Evolutionary conservation across 2,329 filamentous ascomycete species (phyloP), one percentile per base, ranked within the genome.

Genomic region (Chaetomiaceae sp.): DNA sequence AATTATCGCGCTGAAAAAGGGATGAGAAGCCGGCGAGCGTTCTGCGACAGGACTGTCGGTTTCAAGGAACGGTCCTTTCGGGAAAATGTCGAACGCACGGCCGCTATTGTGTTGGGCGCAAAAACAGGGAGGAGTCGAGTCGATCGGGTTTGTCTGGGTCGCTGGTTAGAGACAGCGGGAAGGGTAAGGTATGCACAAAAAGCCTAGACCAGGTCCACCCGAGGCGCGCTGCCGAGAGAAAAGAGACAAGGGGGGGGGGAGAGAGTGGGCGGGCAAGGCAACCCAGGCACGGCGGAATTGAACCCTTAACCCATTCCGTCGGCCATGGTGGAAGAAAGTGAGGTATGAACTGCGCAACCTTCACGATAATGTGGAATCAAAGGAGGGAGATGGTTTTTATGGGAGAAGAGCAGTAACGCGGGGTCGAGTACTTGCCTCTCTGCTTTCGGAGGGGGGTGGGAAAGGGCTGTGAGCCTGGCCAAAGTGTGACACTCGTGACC

Each of bases 401-500:
- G 52, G 27, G 45, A 38, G 37, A 50, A 30, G 23, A 18, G 20
- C 20, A 44, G n/a, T 11, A 48, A 27, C 21, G 44, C 34, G 46
- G 42, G 44, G 37, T 30, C 38, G 13, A 36, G 38, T 14, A 52
- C 54, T 53, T 52, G 49, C 51, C 52, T 50, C 16, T 45, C 36
- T 18, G 34, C 18, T 29, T 5, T 37, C 14, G 30, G 21, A 16
- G 21, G 23, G 23, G 29, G 36, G 27, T 18, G 47, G 37, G 30
- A n/a, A n/a, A 21, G 21, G 52, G 33, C 41, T 46, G 49, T 47
- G 27, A 53, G 46, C 49, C 41, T 33, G 50, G 42, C 44, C 46
- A 23, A 38, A 45, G 56, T 48, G 48, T 48, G 48, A 58, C 52
- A 48, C 57, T 59, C 57, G 57, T 59, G 54, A 59, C 57, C 57